phyloP scores from a whole-genome alignment of 345 rosid genomes.

The Raphanus sativus region DNA sequence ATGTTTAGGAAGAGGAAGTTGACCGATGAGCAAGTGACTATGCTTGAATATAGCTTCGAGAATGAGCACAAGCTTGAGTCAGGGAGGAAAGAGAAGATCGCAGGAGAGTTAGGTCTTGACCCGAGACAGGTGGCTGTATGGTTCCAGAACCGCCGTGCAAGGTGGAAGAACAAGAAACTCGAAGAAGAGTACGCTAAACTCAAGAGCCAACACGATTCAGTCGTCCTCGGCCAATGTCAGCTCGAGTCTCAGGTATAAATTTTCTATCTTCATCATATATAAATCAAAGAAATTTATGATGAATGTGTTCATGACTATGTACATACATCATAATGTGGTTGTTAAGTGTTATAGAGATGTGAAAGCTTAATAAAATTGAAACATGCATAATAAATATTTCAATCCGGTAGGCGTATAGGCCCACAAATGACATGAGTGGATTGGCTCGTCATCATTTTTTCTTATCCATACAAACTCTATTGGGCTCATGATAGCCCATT shows the following conservation, averaged over 20 bases:
- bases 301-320: neutral
- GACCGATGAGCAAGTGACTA: neutral
- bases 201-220: neutral
- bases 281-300: neutral
- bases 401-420: neutral
- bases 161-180: neutral
- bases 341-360: neutral
- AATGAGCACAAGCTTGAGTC: neutral
- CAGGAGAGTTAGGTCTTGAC: neutral
- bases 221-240: neutral
- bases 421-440: neutral
- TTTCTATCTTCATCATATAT: neutral
- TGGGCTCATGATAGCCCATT: neutral
- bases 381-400: neutral
- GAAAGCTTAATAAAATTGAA: neutral
- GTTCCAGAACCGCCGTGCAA: neutral
- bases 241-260: neutral
- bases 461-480: neutral
- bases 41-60: neutral
- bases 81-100: neutral
- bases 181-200: neutral
- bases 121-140: constrained; percentile 1
- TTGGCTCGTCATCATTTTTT: neutral
- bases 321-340: neutral
- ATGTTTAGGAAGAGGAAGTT: neutral